Evolutionary conservation across 371 early-diverging fungal species (phyloP).

Genomic region (Mortierella sp.): DNA sequence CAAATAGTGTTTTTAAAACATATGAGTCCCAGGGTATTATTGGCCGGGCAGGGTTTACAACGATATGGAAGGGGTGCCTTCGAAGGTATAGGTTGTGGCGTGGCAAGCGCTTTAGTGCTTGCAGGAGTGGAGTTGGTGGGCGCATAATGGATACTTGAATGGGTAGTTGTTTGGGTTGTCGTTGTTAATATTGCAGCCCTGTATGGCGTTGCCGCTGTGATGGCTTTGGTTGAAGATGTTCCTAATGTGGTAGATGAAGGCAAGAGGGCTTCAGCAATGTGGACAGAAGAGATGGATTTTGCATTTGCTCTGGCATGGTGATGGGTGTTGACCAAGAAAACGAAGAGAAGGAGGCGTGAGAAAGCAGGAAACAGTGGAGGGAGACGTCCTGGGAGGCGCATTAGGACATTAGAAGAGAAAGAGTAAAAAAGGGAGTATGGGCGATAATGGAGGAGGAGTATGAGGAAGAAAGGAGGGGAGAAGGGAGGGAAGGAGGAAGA

Average conservation of each 20-base stretch:
- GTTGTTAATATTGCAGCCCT: too few relatives aligned
- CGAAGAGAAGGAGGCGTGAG: not conserved
- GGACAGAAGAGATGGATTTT: not conserved
- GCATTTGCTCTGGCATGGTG: constrained; percentile 2
- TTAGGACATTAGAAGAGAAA: not conserved
- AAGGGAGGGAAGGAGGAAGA: not conserved
- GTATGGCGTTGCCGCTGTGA: not conserved
- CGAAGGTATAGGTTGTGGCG: not conserved
- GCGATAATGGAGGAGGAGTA: too few relatives aligned
- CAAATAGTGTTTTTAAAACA: constrained; percentile 38
- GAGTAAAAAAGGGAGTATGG: not conserved
- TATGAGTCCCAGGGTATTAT: constrained; percentile 1
- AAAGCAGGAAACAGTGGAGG: not conserved
- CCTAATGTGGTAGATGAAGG: too few relatives aligned
- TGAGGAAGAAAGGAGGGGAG: not conserved
- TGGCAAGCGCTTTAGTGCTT: not conserved
- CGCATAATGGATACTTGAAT: not conserved
- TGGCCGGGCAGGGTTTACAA: constrained; percentile 15
- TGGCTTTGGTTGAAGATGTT: too few relatives aligned
- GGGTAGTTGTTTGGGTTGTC: too few relatives aligned
- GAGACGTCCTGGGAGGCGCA: constrained; percentile 8
- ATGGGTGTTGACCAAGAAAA: constrained; percentile 4
- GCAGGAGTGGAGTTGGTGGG: not conserved
- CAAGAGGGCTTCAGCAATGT: not conserved
- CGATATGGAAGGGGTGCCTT: constrained; percentile 4